Evolutionary conservation across 2,329 filamentous ascomycete species (phyloP).

Genomic region (Claviceps cyperi): DNA sequence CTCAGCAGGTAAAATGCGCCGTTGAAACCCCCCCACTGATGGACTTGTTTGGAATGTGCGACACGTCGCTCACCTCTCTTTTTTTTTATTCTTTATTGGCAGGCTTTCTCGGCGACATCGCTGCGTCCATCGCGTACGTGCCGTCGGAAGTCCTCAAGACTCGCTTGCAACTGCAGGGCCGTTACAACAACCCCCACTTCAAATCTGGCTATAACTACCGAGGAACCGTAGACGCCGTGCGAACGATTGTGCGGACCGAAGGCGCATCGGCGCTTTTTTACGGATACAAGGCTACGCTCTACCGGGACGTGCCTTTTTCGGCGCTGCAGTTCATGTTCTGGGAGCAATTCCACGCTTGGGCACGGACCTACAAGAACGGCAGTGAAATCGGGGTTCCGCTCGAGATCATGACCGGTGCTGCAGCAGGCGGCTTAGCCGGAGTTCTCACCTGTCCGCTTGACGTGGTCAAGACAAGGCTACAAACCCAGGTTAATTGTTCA

Average conservation of each 20-base stretch:
- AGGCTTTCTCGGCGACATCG: constrained; percentile 89
- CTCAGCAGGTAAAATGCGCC: constrained; percentile 47
- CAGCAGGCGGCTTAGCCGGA: constrained; percentile 82
- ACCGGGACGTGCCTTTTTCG: constrained; percentile 88
- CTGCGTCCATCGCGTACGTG: constrained; percentile 85
- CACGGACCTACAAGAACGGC: constrained; percentile 62
- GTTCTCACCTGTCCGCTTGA: constrained; percentile 92
- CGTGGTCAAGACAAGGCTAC: constrained; percentile 91
- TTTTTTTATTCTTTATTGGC: not conserved
- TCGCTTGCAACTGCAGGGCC: constrained; percentile 86
- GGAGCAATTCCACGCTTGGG: constrained; percentile 79
- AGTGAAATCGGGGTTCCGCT: constrained; percentile 73
- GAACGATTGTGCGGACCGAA: constrained; percentile 72
- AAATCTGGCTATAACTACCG: constrained; percentile 92
- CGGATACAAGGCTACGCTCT: constrained; percentile 93
- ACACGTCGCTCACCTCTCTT: not conserved
- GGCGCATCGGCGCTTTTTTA: constrained; percentile 80
- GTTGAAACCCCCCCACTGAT: not conserved
- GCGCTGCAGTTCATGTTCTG: constrained; percentile 97
- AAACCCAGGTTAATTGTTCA: constrained; percentile 61
- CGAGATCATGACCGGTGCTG: constrained; percentile 79
- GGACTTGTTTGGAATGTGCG: not conserved
- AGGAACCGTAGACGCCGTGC: constrained; percentile 66
- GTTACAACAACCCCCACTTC: constrained; percentile 90
- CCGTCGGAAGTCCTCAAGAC: constrained; percentile 97